Evolutionary conservation across 2,329 filamentous ascomycete genomes (phyloP).

Genomic region (Penicillium concentricum): DNA sequence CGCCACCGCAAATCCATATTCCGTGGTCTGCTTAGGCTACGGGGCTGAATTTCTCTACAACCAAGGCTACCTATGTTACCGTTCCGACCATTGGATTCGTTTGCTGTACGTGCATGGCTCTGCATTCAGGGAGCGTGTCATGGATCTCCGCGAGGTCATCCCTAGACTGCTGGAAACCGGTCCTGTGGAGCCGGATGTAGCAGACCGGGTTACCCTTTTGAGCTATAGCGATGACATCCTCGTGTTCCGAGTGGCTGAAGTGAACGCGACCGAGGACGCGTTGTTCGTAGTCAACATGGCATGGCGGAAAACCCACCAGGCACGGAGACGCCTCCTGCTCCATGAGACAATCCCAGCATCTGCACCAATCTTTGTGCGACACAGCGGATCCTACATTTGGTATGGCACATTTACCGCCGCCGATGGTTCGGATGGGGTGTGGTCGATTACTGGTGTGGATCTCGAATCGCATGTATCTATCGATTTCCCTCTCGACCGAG

Average conservation of each 20-base stretch:
- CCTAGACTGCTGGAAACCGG: conserved; percentile 31
- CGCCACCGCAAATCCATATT: conserved; percentile 61
- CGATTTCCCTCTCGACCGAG: conserved; percentile 11
- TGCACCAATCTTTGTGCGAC: conserved; percentile 65
- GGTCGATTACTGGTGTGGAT: conserved; percentile 59
- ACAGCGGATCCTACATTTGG: conserved; percentile 61
- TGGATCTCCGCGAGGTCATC: conserved; percentile 53
- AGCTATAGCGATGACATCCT: conserved; percentile 59
- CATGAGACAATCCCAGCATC: conserved; percentile 46
- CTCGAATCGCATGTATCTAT: conserved; percentile 46
- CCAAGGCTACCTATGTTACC: conserved; percentile 65
- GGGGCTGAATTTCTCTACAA: conserved; percentile 63
- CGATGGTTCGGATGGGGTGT: conserved; percentile 58
- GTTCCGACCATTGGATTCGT: conserved; percentile 53
- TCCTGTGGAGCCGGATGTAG: conserved; percentile 31
- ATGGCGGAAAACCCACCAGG: conserved; percentile 11
- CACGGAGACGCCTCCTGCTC: conserved; percentile 42
- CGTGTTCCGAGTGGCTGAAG: conserved; percentile 56
- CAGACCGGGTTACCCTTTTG: conserved; percentile 53
- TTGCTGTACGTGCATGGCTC: conserved; percentile 59
- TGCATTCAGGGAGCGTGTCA: conserved; percentile 52
- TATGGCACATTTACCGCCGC: conserved; percentile 63
- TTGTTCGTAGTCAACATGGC: conserved; percentile 54
- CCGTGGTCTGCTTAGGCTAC: conserved; percentile 58
- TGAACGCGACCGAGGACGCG: conserved; percentile 46